Conservation (phyloP, 352 stramenopile species). For the Phytophthora colocasiae region DNA sequence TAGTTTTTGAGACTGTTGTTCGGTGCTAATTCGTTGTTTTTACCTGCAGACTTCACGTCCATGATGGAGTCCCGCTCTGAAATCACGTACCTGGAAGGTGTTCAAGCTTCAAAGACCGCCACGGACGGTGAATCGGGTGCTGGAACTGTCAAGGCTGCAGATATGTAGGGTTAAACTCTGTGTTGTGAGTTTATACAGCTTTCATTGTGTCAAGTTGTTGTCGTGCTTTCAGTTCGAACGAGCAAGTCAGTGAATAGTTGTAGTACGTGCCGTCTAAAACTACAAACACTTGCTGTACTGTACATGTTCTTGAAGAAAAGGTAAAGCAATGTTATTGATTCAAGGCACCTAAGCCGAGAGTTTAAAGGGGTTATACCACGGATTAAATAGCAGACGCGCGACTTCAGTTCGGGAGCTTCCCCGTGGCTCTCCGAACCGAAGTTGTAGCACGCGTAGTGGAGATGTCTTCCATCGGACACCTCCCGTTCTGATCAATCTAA, state of each 20-base stretch:
- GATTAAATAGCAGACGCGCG: conserved; percentile 49
- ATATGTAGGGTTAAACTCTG: conserved; percentile 19
- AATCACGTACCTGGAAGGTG: conserved; percentile 56
- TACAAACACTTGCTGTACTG: no score
- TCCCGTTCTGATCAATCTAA: conserved; percentile 35
- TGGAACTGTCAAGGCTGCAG: conserved; percentile 44
- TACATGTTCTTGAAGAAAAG: neutral
- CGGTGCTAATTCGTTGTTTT: conserved; percentile 4
- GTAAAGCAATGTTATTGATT: conserved; percentile 29
- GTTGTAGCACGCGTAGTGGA: conserved; percentile 18
- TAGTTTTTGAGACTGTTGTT: neutral
- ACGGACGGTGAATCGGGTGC: conserved; percentile 18
- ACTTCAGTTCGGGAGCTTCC: conserved; percentile 20
- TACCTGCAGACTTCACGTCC: conserved; percentile 56
- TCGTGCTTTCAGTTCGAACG: conserved; percentile 24
- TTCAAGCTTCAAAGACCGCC: conserved; percentile 14
- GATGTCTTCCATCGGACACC: conserved; percentile 35
- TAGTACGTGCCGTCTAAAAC: neutral
- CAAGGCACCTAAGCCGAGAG: conserved; percentile 14
- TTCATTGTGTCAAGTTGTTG: conserved; percentile 33
- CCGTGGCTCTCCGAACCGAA: conserved; percentile 12
- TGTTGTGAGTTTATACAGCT: conserved; percentile 1
- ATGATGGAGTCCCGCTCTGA: conserved; percentile 68
- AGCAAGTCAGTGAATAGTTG: conserved; percentile 7
- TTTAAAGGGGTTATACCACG: conserved; percentile 26